Evolutionary conservation across 164 flowering plant species (phyloP), one percentile per base, ranked within the genome.

Genomic region (Piper longum): DNA sequence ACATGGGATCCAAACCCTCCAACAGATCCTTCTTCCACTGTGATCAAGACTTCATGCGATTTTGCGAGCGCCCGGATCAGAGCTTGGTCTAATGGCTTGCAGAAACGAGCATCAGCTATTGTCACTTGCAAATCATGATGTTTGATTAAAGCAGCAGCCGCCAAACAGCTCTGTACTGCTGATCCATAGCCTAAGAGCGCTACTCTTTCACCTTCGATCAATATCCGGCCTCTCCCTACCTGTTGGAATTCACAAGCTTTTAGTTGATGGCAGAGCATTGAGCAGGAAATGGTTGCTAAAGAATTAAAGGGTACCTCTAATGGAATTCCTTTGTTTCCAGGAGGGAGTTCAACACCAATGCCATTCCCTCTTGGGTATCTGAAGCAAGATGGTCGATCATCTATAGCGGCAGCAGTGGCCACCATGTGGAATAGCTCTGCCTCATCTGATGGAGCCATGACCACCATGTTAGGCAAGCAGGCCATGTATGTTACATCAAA

Each of bases 1-100:
- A 92, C 98, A 72, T 92, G 98, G 59, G 98, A 87, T 1, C 98
- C 93, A 64, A 92, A 92, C 11, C 98, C 98, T 6, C 98, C 98
- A 36, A 92, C 83, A 2, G 96, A 83, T 55, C 96, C 98, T 73
- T 92, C 98, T 76, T 89, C 98, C 3, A 92, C 85, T 1, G 98
- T 92, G 64, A 92, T 86, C 69, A 92, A 57, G 56, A 87, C 69
- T 65, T 89, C 90, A 61, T 92, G 96, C 9, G 89, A 83, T 70
- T 83, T 92, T 16, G 97, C 93, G 4, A 92, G 80, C 54, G 80
- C 67, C 4, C 95, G 81, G 16, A 89, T 77, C 7, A 89, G 90
- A 39, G 76, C 74, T 66, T 73, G 86, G 62, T 89, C 98, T 66
- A 89, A 69, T 60, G 98, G 97, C 64, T 93, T 89, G 79, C 98